These are phyloP conservation scores for Chionographis japonica DNA, from an alignment of 106 monocot species.

Conservation along the genomic window DNA sequence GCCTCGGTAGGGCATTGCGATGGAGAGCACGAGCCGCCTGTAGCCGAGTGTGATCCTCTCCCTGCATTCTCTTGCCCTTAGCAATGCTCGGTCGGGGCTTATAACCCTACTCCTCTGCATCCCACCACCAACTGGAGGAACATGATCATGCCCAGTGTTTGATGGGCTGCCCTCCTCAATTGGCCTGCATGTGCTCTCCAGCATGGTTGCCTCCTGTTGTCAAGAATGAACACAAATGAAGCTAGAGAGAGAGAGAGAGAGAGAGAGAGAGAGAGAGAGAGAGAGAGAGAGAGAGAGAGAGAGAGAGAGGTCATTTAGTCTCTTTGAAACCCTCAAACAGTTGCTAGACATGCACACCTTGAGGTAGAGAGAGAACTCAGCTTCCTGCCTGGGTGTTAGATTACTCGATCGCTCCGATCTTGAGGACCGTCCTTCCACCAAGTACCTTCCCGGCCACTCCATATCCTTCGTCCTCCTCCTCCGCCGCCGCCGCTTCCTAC, in stretches of 20 bases:
- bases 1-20: constrained; percentile 47
- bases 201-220: constrained; percentile 27
- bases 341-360: constrained; percentile 11
- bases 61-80: constrained; percentile 49
- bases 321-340: background rate
- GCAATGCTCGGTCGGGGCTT: constrained; percentile 18
- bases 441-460: background rate
- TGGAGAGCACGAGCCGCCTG: constrained; percentile 50
- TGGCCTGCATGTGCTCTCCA: constrained; percentile 9
- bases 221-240: background rate
- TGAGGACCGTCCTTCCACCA: constrained; percentile 8
- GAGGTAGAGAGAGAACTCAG: constrained; percentile 50
- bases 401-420: constrained; percentile 22
- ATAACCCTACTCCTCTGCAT: constrained; percentile 6
- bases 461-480: constrained; percentile 12
- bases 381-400: constrained; percentile 43
- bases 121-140: background rate
- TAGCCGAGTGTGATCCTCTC: constrained; percentile 61
- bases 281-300: too few relatives aligned
- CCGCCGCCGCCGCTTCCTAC: constrained; percentile 11
- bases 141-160: background rate
- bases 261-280: too few relatives aligned
- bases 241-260: background rate
- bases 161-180: background rate
- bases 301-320: too few relatives aligned